A percentile compares a stretch with the other conserved stretches of the same genome.
These are phyloP conservation scores for Ogataea paradorogensis DNA, from an alignment of 805 yeast genomes.

Conservation along the genomic window DNA sequence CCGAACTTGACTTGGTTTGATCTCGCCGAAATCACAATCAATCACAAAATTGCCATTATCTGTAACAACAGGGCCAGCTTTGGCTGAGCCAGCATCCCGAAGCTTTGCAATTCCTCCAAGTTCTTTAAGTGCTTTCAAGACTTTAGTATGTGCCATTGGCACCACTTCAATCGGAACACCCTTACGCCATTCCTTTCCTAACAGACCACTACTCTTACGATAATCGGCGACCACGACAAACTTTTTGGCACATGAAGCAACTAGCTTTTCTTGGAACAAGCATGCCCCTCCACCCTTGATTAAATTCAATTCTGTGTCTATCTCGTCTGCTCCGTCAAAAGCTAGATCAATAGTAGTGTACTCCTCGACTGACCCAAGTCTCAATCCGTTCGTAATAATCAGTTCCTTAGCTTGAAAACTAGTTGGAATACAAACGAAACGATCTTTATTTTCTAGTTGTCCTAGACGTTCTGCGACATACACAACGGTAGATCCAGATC, in stretches of 20 bases:
- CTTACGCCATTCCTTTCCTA: constrained; percentile 80
- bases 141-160: constrained; percentile 79
- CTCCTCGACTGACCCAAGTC: constrained; percentile 79
- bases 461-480: constrained; percentile 94
- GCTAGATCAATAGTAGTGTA: constrained; percentile 82
- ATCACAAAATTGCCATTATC: constrained; percentile 92
- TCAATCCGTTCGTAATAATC: constrained; percentile 75
- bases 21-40: constrained; percentile 87
- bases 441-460: constrained; percentile 50
- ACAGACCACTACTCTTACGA: constrained; percentile 67
- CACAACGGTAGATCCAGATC: constrained; percentile 94
- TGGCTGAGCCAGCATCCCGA: constrained; percentile 84
- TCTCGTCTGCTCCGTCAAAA: constrained; percentile 98
- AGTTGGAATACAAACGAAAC: constrained; percentile 84
- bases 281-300: constrained; percentile 99
- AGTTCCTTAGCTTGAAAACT: constrained; percentile 92
- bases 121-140: constrained; percentile 53
- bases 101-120: constrained; percentile 66
- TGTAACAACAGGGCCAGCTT: constrained; percentile 96
- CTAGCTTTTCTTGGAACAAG: constrained; percentile 90
- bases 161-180: constrained; percentile 96
- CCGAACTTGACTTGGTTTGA: constrained; percentile 45
- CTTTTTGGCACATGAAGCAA: constrained; percentile 73
- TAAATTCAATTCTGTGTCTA: constrained; percentile 73
- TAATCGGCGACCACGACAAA: constrained; percentile 93